A percentile compares a stretch with the other conserved stretches of the same genome.
phyloP scores from a whole-genome alignment of 2,329 filamentous ascomycete genomes.

The Phoma sp. region DNA sequence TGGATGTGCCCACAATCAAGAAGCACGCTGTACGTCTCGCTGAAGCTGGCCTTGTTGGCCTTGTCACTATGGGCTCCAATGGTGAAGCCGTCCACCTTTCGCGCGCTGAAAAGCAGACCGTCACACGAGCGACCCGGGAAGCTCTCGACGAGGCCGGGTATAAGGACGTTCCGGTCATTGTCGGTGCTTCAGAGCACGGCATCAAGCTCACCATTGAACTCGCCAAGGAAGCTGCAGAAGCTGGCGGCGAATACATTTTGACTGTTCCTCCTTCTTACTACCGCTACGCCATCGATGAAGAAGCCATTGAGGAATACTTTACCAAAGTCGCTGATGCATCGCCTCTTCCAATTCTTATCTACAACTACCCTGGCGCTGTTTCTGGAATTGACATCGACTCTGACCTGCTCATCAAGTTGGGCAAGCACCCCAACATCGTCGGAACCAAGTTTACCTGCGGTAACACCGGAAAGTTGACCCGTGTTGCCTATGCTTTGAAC shows the following conservation, averaged over 20 bases:
- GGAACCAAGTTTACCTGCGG: slow-evolving; percentile 93
- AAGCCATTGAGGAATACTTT: slow-evolving; percentile 75
- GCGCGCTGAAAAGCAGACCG: slow-evolving; percentile 74
- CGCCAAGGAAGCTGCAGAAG: slow-evolving; percentile 68
- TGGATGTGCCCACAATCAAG: slow-evolving; percentile 80
- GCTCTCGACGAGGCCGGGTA: slow-evolving; percentile 84
- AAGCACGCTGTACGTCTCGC: slow-evolving; percentile 80
- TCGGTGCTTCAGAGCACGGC: slow-evolving; percentile 81
- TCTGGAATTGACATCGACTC: slow-evolving; percentile 89
- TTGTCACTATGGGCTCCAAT: slow-evolving; percentile 89
- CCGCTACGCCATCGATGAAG: slow-evolving; percentile 75
- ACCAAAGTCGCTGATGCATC: slow-evolving; percentile 75
- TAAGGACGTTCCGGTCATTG: slow-evolving; percentile 75
- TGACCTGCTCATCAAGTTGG: slow-evolving; percentile 80
- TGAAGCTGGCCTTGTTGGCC: slow-evolving; percentile 76
- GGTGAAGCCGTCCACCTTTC: slow-evolving; percentile 88
- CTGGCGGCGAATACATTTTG: slow-evolving; percentile 80
- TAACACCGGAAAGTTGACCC: slow-evolving; percentile 86
- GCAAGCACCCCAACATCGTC: slow-evolving; percentile 80
- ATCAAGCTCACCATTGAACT: slow-evolving; percentile 81
- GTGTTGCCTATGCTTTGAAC: slow-evolving; percentile 74
- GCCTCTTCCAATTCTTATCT: slow-evolving; percentile 79
- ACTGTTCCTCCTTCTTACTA: slow-evolving; percentile 85
- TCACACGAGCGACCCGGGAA: slow-evolving; percentile 78
- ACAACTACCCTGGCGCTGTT: slow-evolving; percentile 91